These are phyloP conservation scores for Solanum paucissectum DNA, from an alignment of 257 asterid species.

Conservation along the genomic window DNA sequence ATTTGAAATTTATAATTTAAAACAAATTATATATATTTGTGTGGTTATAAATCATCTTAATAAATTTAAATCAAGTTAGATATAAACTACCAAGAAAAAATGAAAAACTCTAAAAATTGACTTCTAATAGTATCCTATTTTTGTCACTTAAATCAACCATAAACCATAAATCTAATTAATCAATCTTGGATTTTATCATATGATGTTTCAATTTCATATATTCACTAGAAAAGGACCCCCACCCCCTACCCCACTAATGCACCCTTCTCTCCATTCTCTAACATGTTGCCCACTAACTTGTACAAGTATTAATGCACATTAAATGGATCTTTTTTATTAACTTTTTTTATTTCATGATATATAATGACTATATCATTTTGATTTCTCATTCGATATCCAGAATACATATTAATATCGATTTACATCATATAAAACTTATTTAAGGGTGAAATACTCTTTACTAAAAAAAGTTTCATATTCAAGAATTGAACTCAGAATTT, in stretches of 20 bases:
- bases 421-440: not conserved
- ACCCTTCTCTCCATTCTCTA: constrained; percentile 47
- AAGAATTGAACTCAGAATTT: fast-evolving
- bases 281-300: constrained; percentile 79
- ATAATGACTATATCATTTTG: not conserved
- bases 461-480: not conserved
- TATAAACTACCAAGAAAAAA: not conserved
- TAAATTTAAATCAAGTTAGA: not conserved
- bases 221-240: not conserved
- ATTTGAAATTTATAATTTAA: not conserved
- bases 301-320: not conserved
- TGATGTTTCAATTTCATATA: not conserved
- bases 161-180: constrained; percentile 2
- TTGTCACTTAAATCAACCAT: not conserved
- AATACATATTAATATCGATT: not conserved
- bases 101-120: not conserved
- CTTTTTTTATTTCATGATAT: not conserved
- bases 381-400: not conserved
- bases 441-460: not conserved
- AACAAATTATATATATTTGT: not conserved
- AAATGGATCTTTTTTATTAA: not conserved
- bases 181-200: constrained; percentile 9
- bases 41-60: not conserved
- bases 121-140: not conserved
- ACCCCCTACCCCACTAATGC: constrained; percentile 4